A percentile compares a stretch with the other conserved stretches of the same genome.
phyloP scores from a whole-genome alignment of 2,329 filamentous ascomycete genomes.

The Xylariaceae sp. region DNA sequence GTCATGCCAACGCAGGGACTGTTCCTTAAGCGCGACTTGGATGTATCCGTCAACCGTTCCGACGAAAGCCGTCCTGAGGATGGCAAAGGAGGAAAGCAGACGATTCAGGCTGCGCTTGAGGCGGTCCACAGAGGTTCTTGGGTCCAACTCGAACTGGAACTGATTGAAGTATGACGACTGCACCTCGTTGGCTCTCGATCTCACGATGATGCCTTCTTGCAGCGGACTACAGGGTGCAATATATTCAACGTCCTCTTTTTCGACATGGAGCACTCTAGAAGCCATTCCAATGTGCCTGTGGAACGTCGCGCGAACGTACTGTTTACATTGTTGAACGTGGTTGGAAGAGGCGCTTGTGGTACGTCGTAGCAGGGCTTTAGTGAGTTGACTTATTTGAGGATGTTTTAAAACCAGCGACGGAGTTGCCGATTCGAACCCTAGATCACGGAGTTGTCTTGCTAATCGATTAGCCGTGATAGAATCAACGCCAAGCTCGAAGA shows the following conservation, averaged over 20 bases:
- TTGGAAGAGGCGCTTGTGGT: conserved; percentile 9
- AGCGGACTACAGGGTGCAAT: conserved; percentile 80
- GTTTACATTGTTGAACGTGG: conserved; percentile 46
- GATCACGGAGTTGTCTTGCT: conserved; percentile 56
- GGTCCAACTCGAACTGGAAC: conserved; percentile 58
- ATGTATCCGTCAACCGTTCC: conserved; percentile 70
- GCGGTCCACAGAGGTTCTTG: conserved; percentile 36
- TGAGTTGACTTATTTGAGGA: conserved; percentile 45
- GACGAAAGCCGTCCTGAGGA: conserved; percentile 70
- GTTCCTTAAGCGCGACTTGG: conserved; percentile 59
- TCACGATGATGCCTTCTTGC: conserved; percentile 81
- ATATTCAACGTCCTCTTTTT: conserved; percentile 57
- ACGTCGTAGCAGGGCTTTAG: conserved; percentile 28
- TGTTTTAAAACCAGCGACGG: conserved; percentile 66
- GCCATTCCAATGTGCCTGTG: conserved; percentile 55
- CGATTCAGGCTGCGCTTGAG: conserved; percentile 56
- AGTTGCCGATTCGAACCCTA: conserved; percentile 56
- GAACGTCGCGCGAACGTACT: conserved; percentile 58
- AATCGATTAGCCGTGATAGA: conserved; percentile 79
- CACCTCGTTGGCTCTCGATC: conserved; percentile 53
- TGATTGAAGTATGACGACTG: conserved; percentile 69
- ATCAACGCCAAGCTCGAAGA: conserved; percentile 84
- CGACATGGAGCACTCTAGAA: conserved; percentile 48
- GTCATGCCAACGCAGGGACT: conserved; percentile 40
- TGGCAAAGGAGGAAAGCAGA: conserved; percentile 49